A percentile compares a stretch with the other conserved stretches of the same genome.
These are phyloP conservation scores for Friedmanniomyces endolithicus DNA, from an alignment of 495 filamentous ascomycete genomes.

Conservation along the genomic window DNA sequence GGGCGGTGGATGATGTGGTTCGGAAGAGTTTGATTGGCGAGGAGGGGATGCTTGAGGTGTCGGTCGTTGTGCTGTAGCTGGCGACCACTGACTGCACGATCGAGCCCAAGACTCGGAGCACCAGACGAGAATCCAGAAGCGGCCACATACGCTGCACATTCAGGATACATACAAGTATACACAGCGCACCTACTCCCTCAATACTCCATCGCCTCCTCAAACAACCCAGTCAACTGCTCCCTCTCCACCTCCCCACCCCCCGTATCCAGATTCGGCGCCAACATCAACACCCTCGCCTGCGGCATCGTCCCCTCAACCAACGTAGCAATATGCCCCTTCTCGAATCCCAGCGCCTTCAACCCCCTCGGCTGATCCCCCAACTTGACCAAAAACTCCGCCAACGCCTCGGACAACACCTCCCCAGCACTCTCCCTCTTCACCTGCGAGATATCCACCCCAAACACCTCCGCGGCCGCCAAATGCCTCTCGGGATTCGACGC, in stretches of 20 bases:
- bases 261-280: constrained; percentile 70
- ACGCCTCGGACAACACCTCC: constrained; percentile 68
- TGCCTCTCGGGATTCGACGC: constrained; percentile 86
- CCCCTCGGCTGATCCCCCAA: constrained; percentile 86
- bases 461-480: constrained; percentile 73
- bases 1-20: constrained; percentile 42
- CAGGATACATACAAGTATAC: background rate
- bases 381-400: constrained; percentile 63
- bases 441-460: constrained; percentile 76
- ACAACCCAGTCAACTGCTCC: constrained; percentile 49
- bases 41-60: constrained; percentile 52
- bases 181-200: constrained; percentile 13
- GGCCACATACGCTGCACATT: background rate
- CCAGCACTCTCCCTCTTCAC: constrained; percentile 81
- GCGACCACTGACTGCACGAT: too few species aligned
- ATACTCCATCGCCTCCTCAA: constrained; percentile 57
- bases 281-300: constrained; percentile 77
- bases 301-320: constrained; percentile 91
- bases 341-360: constrained; percentile 72
- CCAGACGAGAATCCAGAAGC: too few species aligned
- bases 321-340: constrained; percentile 54
- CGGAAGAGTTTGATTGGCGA: constrained; percentile 40
- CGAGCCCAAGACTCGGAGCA: too few species aligned
- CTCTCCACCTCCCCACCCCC: constrained; percentile 50
- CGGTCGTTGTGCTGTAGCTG: constrained; percentile 35